Evolutionary conservation across 139 green algal species (phyloP), one percentile per base, ranked within the genome.

Genomic region (Volvox africanus): DNA sequence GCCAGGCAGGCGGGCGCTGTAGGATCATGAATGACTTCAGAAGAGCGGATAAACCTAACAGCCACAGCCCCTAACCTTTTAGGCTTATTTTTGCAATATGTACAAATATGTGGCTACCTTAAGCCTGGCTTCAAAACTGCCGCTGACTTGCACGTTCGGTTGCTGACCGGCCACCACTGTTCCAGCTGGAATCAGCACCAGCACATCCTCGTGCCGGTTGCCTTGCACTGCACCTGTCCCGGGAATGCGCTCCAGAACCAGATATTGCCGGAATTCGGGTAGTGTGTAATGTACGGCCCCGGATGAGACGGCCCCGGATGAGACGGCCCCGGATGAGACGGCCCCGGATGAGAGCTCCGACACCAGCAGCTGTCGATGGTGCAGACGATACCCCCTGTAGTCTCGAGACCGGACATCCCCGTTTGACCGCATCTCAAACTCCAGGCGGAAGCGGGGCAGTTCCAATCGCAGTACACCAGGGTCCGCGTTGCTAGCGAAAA

Each of bases 241-340:
- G 26, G 28, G 86, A 13, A 28, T 2, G 11, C 77, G 86, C 89
- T 94, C 67, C 76, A 97, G 91, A 5, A 97, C 88, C 30, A 97
- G 91, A 82, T 94, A 97, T 85, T 93, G 88, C n/a, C 36, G 22
- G 36, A 96, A 94, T 20, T 86, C 92, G 12, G 91, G 95, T 21
- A 96, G 91, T 50, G 94, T 96, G 89, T 95, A 95, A 0, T 24
- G 24, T 26, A 81, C 36, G 18, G 0, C 67, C 1, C 3, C 2
- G 61, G 18, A 17, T 22, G 36, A 37, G n/a, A 36, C 37, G 19
- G 17, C 62, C 17, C 62, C 62, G 62, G 62, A 17, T 22, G 36
- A 37, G n/a, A 36, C n/a, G n/a, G n/a, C n/a, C n/a, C n/a, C n/a
- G n/a, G n/a, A n/a, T n/a, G n/a, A n/a, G n/a, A n/a, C n/a, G n/a